Percentiles rank a stretch among this genome's conserved stretches.
phyloP scores from a whole-genome alignment of 257 asterid species.

The Linderniella brevidens region DNA sequence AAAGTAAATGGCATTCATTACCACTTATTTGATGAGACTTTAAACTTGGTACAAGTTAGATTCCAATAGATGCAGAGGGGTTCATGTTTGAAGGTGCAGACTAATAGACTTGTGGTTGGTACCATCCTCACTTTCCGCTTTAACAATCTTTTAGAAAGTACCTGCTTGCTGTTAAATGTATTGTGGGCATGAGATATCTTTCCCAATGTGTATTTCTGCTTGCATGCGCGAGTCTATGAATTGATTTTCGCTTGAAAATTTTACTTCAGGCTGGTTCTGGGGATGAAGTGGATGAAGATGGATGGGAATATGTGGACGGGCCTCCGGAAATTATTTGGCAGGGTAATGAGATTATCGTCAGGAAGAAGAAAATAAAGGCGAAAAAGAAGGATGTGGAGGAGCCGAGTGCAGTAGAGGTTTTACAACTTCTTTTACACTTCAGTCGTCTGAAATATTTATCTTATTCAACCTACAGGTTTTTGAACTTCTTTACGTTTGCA shows the following conservation, averaged over 20 bases:
- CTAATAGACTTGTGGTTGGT: too few relatives aligned
- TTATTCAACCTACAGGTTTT: constrained; percentile 6
- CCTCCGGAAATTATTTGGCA: constrained; percentile 96
- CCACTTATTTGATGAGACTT: too few relatives aligned
- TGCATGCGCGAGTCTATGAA: constrained; percentile 1
- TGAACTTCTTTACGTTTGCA: constrained; percentile 17
- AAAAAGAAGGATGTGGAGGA: constrained; percentile 38
- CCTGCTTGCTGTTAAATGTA: too few relatives aligned
- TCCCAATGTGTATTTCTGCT: too few relatives aligned
- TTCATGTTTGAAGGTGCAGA: too few relatives aligned
- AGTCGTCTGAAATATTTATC: constrained; percentile 1
- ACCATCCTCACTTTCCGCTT: too few relatives aligned
- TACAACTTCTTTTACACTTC: constrained; percentile 9
- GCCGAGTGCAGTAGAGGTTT: constrained; percentile 35
- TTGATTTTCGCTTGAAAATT: not conserved
- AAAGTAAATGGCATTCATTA: too few relatives aligned
- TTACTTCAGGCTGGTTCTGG: constrained; percentile 12
- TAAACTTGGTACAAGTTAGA: too few relatives aligned
- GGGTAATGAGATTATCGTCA: constrained; percentile 93
- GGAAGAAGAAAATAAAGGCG: constrained; percentile 69
- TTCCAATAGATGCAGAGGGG: too few relatives aligned
- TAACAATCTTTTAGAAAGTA: too few relatives aligned
- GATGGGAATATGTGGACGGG: constrained; percentile 89
- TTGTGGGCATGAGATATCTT: too few relatives aligned
- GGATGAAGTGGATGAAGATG: constrained; percentile 38